Evolutionary conservation across 805 yeast genomes (phyloP).

Genomic region (Kodamaea leandrae): DNA sequence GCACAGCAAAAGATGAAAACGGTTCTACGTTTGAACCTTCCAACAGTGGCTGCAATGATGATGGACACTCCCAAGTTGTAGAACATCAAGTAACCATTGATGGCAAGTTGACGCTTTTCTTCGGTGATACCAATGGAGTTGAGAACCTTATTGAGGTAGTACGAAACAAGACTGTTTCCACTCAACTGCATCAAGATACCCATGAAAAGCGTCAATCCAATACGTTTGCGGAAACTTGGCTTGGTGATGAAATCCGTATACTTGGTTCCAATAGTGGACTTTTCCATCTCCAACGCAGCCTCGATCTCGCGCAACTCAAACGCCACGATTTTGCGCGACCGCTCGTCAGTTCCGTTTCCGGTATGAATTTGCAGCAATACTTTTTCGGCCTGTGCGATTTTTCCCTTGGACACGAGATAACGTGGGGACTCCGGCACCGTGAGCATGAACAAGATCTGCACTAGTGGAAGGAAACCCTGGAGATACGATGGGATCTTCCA

Average conservation of each 20-base stretch:
- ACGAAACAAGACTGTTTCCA: conserved; percentile 53
- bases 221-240: conserved; percentile 42
- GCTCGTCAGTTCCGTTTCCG: conserved; percentile 32
- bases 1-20: conserved; percentile 33
- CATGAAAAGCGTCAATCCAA: conserved; percentile 30
- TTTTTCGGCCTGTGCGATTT: conserved; percentile 23
- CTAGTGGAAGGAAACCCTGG: conserved; percentile 48
- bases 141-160: conserved; percentile 51
- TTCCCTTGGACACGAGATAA: conserved; percentile 23
- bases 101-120: conserved; percentile 42
- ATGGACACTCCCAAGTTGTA: conserved; percentile 40
- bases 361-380: conserved; percentile 39
- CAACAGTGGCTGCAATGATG: conserved; percentile 19
- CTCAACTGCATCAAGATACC: conserved; percentile 44
- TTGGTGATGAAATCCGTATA: conserved; percentile 40
- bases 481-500: conserved; percentile 57
- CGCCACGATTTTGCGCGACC: conserved; percentile 16
- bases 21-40: conserved; percentile 33
- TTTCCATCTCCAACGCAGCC: conserved; percentile 38
- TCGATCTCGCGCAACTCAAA: conserved; percentile 25
- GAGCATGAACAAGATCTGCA: conserved; percentile 37
- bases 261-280: conserved; percentile 25
- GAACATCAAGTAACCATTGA: conserved; percentile 51
- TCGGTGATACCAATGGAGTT: conserved; percentile 52
- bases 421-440: conserved; percentile 44